Evolutionary conservation across 306 rosid species (phyloP).

Genomic region (Prunus mongolica): DNA sequence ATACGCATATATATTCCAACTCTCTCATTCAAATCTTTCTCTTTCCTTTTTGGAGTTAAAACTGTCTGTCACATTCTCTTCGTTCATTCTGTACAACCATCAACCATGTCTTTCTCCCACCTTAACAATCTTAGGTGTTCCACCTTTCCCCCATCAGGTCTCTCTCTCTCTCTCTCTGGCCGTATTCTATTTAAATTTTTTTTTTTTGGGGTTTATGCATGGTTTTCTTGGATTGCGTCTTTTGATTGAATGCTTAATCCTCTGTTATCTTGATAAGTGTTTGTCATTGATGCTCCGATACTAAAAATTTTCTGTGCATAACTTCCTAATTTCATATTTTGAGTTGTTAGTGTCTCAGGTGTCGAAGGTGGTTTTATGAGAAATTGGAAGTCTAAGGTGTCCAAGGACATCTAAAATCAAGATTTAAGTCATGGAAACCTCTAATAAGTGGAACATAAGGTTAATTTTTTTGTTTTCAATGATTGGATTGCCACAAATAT

Average conservation of each 20-base stretch:
- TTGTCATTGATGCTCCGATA: not conserved
- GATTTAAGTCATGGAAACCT: too few species aligned
- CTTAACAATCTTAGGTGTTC: constrained; percentile 4
- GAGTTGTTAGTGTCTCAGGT: not conserved
- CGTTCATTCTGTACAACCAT: too few species aligned
- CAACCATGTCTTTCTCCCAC: constrained; percentile 11
- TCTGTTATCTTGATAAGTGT: not conserved
- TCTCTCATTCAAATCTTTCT: too few species aligned
- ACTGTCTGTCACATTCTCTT: too few species aligned
- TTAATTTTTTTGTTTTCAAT: too few species aligned
- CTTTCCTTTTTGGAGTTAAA: too few species aligned
- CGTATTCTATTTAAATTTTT: not conserved
- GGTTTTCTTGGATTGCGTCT: constrained; percentile 9
- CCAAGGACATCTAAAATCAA: too few species aligned
- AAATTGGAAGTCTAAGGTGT: too few species aligned
- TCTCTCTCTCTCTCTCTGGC: constrained; percentile 1
- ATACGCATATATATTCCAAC: too few species aligned
- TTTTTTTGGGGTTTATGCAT: not conserved
- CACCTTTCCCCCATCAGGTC: constrained; percentile 22
- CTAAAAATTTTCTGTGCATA: not conserved
- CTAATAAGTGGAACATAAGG: too few species aligned
- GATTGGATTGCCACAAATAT: too few species aligned
- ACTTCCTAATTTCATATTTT: not conserved
- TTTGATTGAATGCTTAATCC: not conserved
- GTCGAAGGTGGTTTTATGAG: not conserved